Evolutionary conservation across 1,284 basidiomycete genomes (phyloP).

Genomic region (Sporisorium reilianum): DNA sequence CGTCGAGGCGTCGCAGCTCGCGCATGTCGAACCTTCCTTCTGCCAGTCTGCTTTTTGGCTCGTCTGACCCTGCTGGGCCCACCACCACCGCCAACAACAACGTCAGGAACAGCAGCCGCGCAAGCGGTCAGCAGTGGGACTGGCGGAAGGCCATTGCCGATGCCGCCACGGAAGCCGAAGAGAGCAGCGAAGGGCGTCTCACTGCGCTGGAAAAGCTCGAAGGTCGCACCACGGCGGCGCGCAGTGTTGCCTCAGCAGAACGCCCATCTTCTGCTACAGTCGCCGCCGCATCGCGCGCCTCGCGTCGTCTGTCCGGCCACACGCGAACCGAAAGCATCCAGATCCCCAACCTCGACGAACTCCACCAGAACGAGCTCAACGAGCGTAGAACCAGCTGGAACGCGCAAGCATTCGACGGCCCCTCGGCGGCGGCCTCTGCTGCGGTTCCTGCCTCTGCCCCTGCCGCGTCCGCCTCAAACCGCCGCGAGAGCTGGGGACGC

Average conservation of each 20-base stretch:
- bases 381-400: constrained; percentile 48
- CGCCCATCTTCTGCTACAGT: constrained; percentile 13
- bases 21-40: constrained; percentile 55
- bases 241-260: constrained; percentile 3
- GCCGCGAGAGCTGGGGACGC: constrained; percentile 43
- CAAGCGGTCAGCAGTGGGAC: constrained; percentile 43
- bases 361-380: constrained; percentile 53
- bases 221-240: constrained; percentile 31
- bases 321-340: constrained; percentile 57
- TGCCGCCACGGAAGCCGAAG: constrained; percentile 22
- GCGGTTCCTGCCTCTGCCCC: constrained; percentile 14
- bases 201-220: constrained; percentile 66
- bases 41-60: constrained; percentile 55
- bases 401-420: constrained; percentile 35
- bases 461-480: constrained; percentile 11
- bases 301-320: constrained; percentile 48
- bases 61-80: constrained; percentile 13
- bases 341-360: constrained; percentile 60
- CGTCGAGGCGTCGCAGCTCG: constrained; percentile 45
- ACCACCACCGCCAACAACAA: background rate
- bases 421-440: constrained; percentile 2
- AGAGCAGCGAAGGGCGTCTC: constrained; percentile 47
- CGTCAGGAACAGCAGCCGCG: constrained; percentile 13
- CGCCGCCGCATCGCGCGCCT: constrained; percentile 21
- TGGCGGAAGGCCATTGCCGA: constrained; percentile 45